These are phyloP conservation scores for Phytophthora melonis DNA, from an alignment of 352 stramenopile species.

Conservation along the genomic window DNA sequence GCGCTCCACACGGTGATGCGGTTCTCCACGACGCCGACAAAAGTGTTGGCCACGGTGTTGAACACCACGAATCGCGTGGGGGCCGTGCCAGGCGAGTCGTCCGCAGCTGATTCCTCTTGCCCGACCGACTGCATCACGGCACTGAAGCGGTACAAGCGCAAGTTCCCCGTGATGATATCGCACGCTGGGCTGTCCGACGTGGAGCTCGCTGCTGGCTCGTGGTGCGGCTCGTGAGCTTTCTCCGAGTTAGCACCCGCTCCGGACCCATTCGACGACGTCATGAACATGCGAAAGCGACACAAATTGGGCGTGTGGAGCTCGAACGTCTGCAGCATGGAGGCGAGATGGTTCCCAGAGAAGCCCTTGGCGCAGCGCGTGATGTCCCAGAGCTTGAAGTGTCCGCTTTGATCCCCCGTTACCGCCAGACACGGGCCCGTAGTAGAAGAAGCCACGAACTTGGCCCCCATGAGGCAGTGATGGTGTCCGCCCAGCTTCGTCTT, in stretches of 20 bases:
- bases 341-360: conserved; percentile 46
- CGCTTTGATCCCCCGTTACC: conserved; percentile 76
- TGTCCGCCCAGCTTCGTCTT: conserved; percentile 73
- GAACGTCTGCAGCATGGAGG: conserved; percentile 55
- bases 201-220: conserved; percentile 14
- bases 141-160: conserved; percentile 67
- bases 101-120: conserved; percentile 23
- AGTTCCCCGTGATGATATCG: conserved; percentile 62
- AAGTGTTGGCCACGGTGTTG: conserved; percentile 68
- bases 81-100: conserved; percentile 29
- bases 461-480: conserved; percentile 71
- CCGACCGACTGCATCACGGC: conserved; percentile 42
- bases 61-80: conserved; percentile 61
- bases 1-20: conserved; percentile 74
- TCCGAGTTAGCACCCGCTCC: conserved; percentile 1
- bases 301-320: conserved; percentile 54
- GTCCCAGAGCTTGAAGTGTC: conserved; percentile 86
- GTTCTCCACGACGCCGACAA: conserved; percentile 66
- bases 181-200: conserved; percentile 37
- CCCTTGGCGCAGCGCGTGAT: conserved; percentile 62
- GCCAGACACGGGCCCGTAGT: conserved; percentile 36
- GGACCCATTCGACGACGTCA: conserved; percentile 21
- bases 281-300: conserved; percentile 61
- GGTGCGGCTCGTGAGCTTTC: conserved; percentile 22
- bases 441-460: conserved; percentile 64